phyloP scores from a whole-genome alignment of 2,329 filamentous ascomycete genomes.

The Lasiodiplodia hormozganensis region DNA sequence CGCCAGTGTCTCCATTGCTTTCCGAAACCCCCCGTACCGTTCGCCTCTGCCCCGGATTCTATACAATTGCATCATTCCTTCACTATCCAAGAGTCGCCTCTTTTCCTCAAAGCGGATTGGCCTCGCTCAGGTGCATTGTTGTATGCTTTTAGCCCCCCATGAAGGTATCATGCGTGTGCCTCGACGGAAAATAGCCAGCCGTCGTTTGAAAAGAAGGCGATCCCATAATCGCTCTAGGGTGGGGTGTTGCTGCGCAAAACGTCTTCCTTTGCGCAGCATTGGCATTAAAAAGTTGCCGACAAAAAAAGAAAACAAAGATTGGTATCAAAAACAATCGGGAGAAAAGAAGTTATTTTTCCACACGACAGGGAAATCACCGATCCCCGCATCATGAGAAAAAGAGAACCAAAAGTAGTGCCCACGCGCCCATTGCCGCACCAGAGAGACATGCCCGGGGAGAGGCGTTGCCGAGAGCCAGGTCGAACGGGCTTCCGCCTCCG shows the following conservation, averaged over 20 bases:
- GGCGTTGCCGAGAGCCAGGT: conserved; percentile 35
- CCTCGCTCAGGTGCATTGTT: background rate
- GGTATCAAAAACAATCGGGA: conserved; percentile 27
- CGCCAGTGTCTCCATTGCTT: background rate
- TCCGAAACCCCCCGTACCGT: background rate
- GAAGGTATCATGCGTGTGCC: conserved; percentile 1
- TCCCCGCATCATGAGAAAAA: conserved; percentile 1
- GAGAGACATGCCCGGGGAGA: conserved; percentile 6
- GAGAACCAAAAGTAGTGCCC: conserved; percentile 1
- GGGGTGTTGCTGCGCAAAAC: background rate
- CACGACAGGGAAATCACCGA: background rate
- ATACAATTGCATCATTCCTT: background rate
- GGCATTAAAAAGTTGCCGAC: conserved; percentile 12
- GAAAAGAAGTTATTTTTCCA: background rate
- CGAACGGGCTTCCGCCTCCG: conserved; percentile 56
- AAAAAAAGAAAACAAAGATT: conserved; percentile 18
- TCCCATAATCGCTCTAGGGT: background rate
- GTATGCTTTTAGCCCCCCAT: conserved; percentile 5
- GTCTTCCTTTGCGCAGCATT: background rate
- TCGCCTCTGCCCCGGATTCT: conserved; percentile 6
- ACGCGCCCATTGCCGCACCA: background rate
- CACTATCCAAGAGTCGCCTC: background rate
- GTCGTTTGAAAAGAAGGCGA: background rate
- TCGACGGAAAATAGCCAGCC: conserved; percentile 24
- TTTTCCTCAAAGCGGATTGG: background rate